Conservation (phyloP, 169 alveolate genomes). For the Plasmodium berghei region DNA sequence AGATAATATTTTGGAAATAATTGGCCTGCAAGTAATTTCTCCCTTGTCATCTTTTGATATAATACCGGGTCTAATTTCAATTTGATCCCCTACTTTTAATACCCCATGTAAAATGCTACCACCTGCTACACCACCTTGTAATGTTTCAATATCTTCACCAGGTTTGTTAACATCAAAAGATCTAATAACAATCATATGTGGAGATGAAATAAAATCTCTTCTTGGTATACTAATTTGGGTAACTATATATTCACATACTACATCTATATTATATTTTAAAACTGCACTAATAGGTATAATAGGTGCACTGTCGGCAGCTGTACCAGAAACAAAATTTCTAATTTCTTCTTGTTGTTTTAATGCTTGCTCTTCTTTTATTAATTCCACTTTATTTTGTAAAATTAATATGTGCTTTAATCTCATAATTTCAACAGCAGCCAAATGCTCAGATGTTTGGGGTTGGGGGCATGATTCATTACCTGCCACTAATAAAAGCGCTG, state of each 20-base stretch:
- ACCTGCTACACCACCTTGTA: conserved; percentile 99
- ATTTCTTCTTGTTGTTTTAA: conserved; percentile 96
- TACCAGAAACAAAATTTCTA: conserved; percentile 91
- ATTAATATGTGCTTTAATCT: conserved; percentile 97
- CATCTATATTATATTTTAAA: conserved; percentile 97
- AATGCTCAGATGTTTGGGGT: conserved; percentile 99
- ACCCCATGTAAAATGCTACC: conserved; percentile 98
- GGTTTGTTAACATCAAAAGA: conserved; percentile 99
- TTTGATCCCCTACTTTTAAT: conserved; percentile 96
- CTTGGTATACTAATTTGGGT: conserved; percentile 97
- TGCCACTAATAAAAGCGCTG: conserved; percentile 97
- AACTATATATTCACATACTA: conserved; percentile 94
- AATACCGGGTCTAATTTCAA: conserved; percentile 98
- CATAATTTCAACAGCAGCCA: conserved; percentile 99
- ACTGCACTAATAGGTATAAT: conserved; percentile 97
- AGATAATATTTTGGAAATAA: conserved; percentile 91
- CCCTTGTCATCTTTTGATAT: conserved; percentile 92
- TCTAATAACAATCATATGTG: conserved; percentile 98
- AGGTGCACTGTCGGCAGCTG: conserved; percentile 98
- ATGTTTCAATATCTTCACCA: conserved; percentile 96
- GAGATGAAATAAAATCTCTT: conserved; percentile 97
- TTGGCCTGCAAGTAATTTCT: conserved; percentile 92
- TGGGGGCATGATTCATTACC: conserved; percentile 97
- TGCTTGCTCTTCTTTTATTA: conserved; percentile 96
- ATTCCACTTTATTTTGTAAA: conserved; percentile 98